Evolutionary conservation across 305 asterid species (phyloP).

Genomic region (Stenogyne calaminthoides): DNA sequence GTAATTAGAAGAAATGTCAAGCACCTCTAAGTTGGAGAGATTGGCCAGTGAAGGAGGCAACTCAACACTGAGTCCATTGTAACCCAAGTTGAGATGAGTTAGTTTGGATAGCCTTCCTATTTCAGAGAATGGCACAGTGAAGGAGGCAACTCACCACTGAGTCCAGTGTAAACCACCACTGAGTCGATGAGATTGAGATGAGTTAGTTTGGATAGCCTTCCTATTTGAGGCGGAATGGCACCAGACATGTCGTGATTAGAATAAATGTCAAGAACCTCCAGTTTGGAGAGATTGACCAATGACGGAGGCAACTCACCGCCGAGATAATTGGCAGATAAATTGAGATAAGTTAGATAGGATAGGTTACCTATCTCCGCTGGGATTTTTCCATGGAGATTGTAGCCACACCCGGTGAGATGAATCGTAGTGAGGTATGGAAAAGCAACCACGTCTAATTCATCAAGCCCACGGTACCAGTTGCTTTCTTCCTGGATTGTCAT

Average conservation of each 20-base stretch:
- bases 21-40: not conserved
- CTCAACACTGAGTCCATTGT: not conserved
- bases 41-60: not conserved
- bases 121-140: not conserved
- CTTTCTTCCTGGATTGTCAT: too few species aligned
- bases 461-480: too few species aligned
- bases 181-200: not conserved
- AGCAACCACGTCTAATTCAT: not conserved
- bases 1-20: too few species aligned
- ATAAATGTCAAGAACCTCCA: too few species aligned
- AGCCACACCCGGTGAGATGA: not conserved
- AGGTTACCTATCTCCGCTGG: not conserved
- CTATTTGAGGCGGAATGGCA: too few species aligned
- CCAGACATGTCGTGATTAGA: too few species aligned
- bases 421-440: not conserved
- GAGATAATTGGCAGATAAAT: not conserved
- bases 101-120: too few species aligned
- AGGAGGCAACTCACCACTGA: not conserved
- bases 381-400: not conserved
- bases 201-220: not conserved
- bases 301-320: not conserved
- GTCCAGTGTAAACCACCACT: too few species aligned
- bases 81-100: not conserved
- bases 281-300: not conserved
- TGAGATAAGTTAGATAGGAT: not conserved